These are phyloP conservation scores for Cladosporium sp. DNA, from an alignment of 2,329 filamentous ascomycete species.

Conservation along the genomic window DNA sequence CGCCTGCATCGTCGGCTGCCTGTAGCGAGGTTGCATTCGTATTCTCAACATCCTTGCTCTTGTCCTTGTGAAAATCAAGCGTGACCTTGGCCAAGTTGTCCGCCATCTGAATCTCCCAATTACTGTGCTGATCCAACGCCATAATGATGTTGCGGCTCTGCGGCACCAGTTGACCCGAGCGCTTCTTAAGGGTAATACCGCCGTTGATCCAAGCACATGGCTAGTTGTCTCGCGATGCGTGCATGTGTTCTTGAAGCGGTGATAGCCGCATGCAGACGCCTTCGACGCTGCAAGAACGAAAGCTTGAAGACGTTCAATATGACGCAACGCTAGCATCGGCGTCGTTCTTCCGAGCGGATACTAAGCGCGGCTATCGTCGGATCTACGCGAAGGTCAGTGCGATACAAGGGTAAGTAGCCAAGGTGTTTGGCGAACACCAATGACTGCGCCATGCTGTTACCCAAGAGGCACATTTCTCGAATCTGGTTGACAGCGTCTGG, in stretches of 20 bases:
- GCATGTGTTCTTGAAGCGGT: not conserved
- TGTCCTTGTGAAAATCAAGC: constrained; percentile 23
- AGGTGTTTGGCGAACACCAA: no score
- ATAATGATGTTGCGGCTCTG: constrained; percentile 24
- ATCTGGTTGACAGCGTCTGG: not conserved
- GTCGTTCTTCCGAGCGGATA: not conserved
- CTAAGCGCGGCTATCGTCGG: not conserved
- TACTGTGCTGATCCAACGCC: constrained; percentile 40
- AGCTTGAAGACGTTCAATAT: constrained; percentile 8
- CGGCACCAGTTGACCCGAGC: not conserved
- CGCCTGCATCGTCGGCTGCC: not conserved
- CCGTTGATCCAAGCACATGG: constrained; percentile 6
- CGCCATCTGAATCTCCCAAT: constrained; percentile 41
- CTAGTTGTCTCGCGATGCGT: not conserved
- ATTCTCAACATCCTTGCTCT: constrained; percentile 16
- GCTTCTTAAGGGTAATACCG: not conserved
- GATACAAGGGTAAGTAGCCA: no score
- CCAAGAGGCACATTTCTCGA: no score
- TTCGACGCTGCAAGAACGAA: not conserved
- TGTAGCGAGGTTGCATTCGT: not conserved
- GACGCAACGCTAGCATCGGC: constrained; percentile 16
- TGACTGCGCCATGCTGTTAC: no score
- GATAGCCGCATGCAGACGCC: not conserved
- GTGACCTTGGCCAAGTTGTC: constrained; percentile 36
- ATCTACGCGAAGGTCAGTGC: not conserved